These are phyloP conservation scores for Adansonia grandidieri DNA, from an alignment of 441 rosid species.

Conservation along the genomic window DNA sequence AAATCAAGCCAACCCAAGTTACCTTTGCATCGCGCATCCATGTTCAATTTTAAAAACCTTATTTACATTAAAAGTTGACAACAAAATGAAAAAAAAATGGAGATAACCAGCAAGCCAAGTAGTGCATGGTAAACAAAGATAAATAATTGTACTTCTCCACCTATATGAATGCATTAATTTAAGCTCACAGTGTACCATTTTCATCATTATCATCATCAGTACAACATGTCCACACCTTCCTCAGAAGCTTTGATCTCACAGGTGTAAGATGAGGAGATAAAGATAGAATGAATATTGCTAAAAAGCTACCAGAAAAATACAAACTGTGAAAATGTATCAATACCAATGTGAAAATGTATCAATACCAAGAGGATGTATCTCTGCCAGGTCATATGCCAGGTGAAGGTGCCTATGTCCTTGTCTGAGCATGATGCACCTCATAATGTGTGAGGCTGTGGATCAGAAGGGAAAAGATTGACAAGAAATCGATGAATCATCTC, in stretches of 20 bases:
- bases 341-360: neutral
- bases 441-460: slow-evolving; percentile 48
- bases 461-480: slow-evolving; percentile 55
- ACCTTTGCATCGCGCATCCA: neutral
- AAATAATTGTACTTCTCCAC: neutral
- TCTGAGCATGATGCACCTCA: slow-evolving; percentile 33
- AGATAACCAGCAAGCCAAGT: too few species aligned
- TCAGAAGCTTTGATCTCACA: slow-evolving; percentile 18
- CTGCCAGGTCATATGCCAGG: slow-evolving; percentile 2
- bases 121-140: neutral
- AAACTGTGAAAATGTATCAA: neutral
- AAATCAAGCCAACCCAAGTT: slow-evolving; percentile 2
- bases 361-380: neutral
- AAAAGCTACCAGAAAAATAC: slow-evolving; percentile 26
- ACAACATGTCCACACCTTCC: slow-evolving; percentile 20
- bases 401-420: neutral
- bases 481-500: slow-evolving; percentile 68
- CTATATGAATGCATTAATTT: slow-evolving; percentile 3
- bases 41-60: too few species aligned
- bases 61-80: too few species aligned
- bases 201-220: slow-evolving; percentile 39
- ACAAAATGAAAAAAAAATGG: too few species aligned
- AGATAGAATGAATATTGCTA: slow-evolving; percentile 13
- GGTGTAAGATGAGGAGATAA: slow-evolving; percentile 14
- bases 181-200: slow-evolving; percentile 21